A percentile compares a stretch with the other conserved stretches of the same genome.
Evolutionary conservation across 2,329 filamentous ascomycete species (phyloP).

Genomic region (Phyllosticta capitalensis): DNA sequence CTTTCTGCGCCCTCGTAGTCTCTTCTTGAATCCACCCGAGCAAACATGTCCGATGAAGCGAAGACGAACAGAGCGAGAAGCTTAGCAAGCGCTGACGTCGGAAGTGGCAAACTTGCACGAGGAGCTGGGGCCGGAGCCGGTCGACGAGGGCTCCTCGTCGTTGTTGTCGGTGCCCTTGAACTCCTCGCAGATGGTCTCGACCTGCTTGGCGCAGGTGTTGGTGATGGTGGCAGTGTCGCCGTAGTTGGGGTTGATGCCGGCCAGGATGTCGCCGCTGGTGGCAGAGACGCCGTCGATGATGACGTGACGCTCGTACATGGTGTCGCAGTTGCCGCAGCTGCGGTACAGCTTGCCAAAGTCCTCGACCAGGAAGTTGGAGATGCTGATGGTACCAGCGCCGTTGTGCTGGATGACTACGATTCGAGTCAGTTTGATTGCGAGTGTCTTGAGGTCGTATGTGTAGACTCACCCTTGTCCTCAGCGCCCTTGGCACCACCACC

Average conservation of each 20-base stretch:
- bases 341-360: conserved; percentile 25
- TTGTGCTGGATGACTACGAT: conserved; percentile 24
- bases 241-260: conserved; percentile 30
- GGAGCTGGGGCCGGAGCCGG: conserved; percentile 11
- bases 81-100: conserved; percentile 7
- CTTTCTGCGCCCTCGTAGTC: neutral
- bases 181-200: conserved; percentile 18
- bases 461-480: conserved; percentile 17
- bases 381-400: conserved; percentile 22
- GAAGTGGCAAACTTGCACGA: conserved; percentile 8
- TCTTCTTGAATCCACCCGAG: neutral
- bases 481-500: conserved; percentile 22
- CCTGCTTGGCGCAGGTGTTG: conserved; percentile 27
- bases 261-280: conserved; percentile 19
- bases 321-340: conserved; percentile 22
- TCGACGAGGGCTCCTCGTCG: conserved; percentile 21
- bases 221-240: conserved; percentile 29
- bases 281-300: conserved; percentile 29
- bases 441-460: neutral
- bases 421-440: neutral
- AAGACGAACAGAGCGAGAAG: neutral
- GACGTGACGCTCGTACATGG: conserved; percentile 19
- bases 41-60: neutral
- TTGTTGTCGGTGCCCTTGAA: conserved; percentile 20
- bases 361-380: conserved; percentile 23